Evolutionary conservation across 306 rosid genomes (phyloP), one percentile per base, ranked within the genome.

Genomic region (Trifolium pratense): DNA sequence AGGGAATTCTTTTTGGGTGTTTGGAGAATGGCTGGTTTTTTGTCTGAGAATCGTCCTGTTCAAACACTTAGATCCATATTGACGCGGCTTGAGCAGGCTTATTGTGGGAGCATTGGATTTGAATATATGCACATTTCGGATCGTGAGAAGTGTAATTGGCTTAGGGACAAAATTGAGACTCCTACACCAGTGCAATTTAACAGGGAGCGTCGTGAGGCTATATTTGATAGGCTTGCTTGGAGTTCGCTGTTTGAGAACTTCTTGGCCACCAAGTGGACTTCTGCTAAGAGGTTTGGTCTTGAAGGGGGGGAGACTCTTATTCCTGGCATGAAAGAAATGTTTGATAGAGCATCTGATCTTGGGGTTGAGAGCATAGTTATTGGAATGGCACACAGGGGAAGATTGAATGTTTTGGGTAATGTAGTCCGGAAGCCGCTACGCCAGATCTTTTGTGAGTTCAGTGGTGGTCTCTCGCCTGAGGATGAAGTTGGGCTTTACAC

Each of bases 41-140:
- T 94, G 79, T 94, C 97, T 7, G 99, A 94, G 88, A 94, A 94
- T 75, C 92, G 96, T 43, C 97, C 97, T 0, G 95, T 94, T 13
- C 96, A 94, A 75, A 94, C 99, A 62, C 97, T 94, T 64, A 82
- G 96, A 48, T 87, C 96, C 73, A 94, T 91, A 56, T 82, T 94
- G 86, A 94, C 96, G 16, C 84, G 96, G 20, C 97, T 94, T 63
- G 99, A 94, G 81, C 99, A 94, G 81, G 92, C 99, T 52, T 94
- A 94, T 75, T 91, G 97, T 73, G 99, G 99, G 40, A 90, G 88
- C 79, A 89, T 94, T 74, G 99, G 96, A 39, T 94, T 78, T 58
- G 99, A 94, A 84, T 94, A 94, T 75, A 94, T 94, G 99, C 98
- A 93, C 78, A 91, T 93, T 53, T 92, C 96, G 0, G 90, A 93